These are phyloP conservation scores for Podospora conica DNA, from an alignment of 495 filamentous ascomycete species.

Conservation along the genomic window DNA sequence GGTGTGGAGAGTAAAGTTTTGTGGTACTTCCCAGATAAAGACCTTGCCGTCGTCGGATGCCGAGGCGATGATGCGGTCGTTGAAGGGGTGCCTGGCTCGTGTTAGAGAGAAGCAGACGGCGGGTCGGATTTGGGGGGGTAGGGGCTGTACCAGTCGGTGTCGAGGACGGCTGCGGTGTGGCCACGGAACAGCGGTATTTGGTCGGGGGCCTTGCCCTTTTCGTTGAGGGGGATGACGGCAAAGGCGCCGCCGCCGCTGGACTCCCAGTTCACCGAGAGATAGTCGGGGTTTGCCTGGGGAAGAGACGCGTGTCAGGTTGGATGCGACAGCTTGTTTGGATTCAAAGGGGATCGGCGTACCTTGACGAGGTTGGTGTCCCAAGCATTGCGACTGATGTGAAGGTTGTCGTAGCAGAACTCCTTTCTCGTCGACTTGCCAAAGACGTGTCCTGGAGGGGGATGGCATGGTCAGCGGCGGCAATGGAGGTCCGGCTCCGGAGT, in stretches of 20 bases:
- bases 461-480: conserved; percentile 18
- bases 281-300: conserved; percentile 82
- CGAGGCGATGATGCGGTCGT: conserved; percentile 86
- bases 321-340: neutral
- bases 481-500: neutral
- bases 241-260: conserved; percentile 94
- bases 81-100: conserved; percentile 75
- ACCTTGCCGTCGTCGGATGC: conserved; percentile 96
- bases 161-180: conserved; percentile 89
- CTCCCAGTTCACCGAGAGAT: conserved; percentile 97
- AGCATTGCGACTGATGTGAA: conserved; percentile 89
- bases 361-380: conserved; percentile 99
- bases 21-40: conserved; percentile 91
- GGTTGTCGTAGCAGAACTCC: conserved; percentile 92
- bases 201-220: conserved; percentile 84
- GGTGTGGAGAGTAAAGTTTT: conserved; percentile 74
- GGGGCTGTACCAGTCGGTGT: conserved; percentile 80
- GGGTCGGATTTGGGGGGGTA: neutral
- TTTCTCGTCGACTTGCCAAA: conserved; percentile 91
- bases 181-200: conserved; percentile 91
- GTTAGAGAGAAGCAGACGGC: conserved; percentile 26
- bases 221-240: conserved; percentile 86
- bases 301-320: conserved; percentile 19
- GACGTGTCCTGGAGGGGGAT: conserved; percentile 70
- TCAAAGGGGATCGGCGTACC: conserved; percentile 43